Base-by-base conservation (phyloP, 2,329 filamentous ascomycete genomes). In the Harringtonia lauricola region DNA sequence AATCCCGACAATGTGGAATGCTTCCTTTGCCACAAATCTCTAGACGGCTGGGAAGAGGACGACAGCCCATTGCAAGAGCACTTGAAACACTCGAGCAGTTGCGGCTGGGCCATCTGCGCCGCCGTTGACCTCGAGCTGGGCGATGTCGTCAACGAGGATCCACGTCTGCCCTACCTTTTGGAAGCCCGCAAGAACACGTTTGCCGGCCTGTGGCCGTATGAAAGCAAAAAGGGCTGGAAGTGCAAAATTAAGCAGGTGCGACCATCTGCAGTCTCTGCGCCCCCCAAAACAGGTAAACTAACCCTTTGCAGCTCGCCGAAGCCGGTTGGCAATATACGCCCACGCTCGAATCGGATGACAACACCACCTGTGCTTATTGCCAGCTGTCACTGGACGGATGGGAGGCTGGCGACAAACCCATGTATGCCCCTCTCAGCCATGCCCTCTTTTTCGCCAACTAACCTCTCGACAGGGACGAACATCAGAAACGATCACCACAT, bases 311-410 rank as follows among this genome's bases (percentile, higher is more conserved):
- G 80, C 81, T 96, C 67, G 86, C 86, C 29, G 86, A 90, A 51
- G 86, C 87, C 24, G 92, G 92, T 12, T 98, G 90, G 89, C 88
- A 84, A 58, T 95, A 89, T 63, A 94, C 88, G 21, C 89, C 92
- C 0, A 86, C 79, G 7, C 66, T 76, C 36, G 87, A 90, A 36
- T 86, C 81, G 13, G 82, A 92, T 51, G 92, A 98, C 60, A 86
- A 90, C 65, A 86, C 86, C 10, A 92, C 84, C 12, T 98, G 92
- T 59, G 74, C 85, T 24, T 95, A 96, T 64, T 98, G 92, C 65
- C 79, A 84, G 45, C 66, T 96, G 15, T 87, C 83, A 12, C 73
- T 98, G 12, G 90, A 96, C 60, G 88, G 88, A 8, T 98, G 94
- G 92, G 92, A 96, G 58, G 82, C 83, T 2, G 81, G 82, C 47